Evolutionary conservation across 176 grass and related monocot genomes (phyloP), one percentile per base, ranked within the genome.

Genomic region (Phragmites australis): DNA sequence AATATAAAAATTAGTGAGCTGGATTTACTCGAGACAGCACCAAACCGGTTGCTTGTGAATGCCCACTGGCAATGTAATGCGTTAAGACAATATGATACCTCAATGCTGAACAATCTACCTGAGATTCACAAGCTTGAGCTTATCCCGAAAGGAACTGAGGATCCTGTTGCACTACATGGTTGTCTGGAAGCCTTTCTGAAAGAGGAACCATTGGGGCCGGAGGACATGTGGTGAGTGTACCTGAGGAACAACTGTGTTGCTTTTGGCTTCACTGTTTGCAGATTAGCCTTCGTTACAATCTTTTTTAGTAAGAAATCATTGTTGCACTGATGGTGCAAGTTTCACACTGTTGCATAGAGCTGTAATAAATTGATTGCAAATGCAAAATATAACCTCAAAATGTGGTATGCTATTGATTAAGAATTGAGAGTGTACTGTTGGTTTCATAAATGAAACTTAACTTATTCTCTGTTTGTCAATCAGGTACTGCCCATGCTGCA

Each of bases 401-500:
- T 17, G 6, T 30, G 19, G 6, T 44, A 42, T 77, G 41, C 40
- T 65, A 57, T 44, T 30, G 39, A 80, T 27, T 75, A 44, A 61
- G 44, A 75, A 62, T 84, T 55, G 10, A 34, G 61, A 81, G 46
- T 6, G 53, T 89, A 46, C 49, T 71, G 37, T 75, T 83, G 67
- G 40, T 65, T 78, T 55, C 74, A 74, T 81, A 50, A 86, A 51
- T 65, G 37, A 58, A 53, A 52, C 66, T 19, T 3, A 22, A 57
- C 39, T 75, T 80, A 8, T 75, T 68, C 54, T 47, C 12, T 72
- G 34, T 48, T 83, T 80, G 85, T 58, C 68, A 57, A 81, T 82
- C 77, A 95, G 97, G 97, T 99, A 91, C 54, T 96, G 97, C 76
- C 93, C 97, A 5, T 70, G 83, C 79, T 96, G 93, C 82, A 96